Evolutionary conservation across 176 grass and related monocot species (phyloP).

Genomic region (Ampelocalamus luodianensis): DNA sequence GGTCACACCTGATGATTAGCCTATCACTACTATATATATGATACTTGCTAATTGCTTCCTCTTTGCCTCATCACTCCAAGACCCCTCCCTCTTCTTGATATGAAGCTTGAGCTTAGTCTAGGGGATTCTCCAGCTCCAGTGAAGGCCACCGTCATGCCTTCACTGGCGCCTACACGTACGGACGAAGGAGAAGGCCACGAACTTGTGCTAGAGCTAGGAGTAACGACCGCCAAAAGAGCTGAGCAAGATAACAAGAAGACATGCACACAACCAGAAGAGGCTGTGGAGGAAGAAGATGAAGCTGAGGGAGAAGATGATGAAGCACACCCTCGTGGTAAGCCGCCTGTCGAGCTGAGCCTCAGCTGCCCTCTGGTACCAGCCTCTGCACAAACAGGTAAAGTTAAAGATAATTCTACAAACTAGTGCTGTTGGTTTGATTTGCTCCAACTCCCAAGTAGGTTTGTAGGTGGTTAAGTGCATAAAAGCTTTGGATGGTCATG

Average conservation of each 20-base stretch:
- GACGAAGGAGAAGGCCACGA: conserved; percentile 22
- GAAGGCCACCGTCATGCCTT: background rate
- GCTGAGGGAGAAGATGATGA: conserved; percentile 15
- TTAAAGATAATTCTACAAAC: background rate
- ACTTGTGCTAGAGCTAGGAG: conserved; percentile 49
- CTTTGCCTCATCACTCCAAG: conserved; percentile 28
- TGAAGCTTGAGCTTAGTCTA: conserved; percentile 63
- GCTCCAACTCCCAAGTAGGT: conserved; percentile 28
- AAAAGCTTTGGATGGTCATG: conserved; percentile 33
- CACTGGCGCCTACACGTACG: background rate
- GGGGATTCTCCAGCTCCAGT: conserved; percentile 42
- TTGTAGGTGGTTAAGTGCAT: background rate
- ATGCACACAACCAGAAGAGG: conserved; percentile 3
- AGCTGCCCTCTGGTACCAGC: background rate
- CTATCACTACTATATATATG: conserved; percentile 44
- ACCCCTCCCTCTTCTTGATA: conserved; percentile 11
- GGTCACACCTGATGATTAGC: conserved; percentile 36
- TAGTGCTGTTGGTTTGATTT: conserved; percentile 10
- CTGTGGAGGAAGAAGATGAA: background rate
- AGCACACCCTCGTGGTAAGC: background rate
- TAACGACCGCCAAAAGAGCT: conserved; percentile 18
- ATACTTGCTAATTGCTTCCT: conserved; percentile 7
- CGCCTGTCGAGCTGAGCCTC: conserved; percentile 28
- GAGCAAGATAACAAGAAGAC: conserved; percentile 31
- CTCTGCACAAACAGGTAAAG: conserved; percentile 35